Percentiles rank a stretch among this genome's conserved stretches.
These are phyloP conservation scores for Globisporangium iwayamae DNA, from an alignment of 352 stramenopile species.

Conservation along the genomic window DNA sequence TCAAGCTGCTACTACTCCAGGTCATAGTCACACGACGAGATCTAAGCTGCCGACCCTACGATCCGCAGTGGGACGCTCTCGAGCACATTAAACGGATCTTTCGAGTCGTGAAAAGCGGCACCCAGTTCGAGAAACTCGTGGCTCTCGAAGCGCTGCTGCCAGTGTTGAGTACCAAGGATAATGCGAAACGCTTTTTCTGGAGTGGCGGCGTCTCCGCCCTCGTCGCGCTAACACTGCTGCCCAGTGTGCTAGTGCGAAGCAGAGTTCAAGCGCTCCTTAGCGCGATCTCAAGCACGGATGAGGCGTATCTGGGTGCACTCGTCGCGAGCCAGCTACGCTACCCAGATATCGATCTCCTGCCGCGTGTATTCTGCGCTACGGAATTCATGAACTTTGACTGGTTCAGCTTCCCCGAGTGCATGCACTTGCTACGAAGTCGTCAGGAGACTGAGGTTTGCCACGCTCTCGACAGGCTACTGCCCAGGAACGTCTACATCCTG, in stretches of 20 bases:
- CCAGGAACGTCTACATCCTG: background rate
- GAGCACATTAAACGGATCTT: background rate
- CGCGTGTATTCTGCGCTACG: background rate
- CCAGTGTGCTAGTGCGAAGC: background rate
- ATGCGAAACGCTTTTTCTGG: background rate
- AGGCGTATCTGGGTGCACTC: background rate
- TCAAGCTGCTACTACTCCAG: background rate
- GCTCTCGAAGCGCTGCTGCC: background rate
- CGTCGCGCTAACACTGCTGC: background rate
- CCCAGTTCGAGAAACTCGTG: background rate
- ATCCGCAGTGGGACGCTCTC: background rate
- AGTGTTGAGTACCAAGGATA: background rate
- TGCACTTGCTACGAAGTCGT: background rate
- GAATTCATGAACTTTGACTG: background rate
- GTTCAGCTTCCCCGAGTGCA: background rate
- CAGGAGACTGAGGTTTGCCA: background rate
- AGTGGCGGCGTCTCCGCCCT: background rate
- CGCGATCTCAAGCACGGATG: background rate
- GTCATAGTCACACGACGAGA: background rate
- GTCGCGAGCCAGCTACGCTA: background rate
- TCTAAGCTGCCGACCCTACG: background rate
- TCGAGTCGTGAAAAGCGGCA: background rate
- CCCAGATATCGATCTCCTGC: background rate
- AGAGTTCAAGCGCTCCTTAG: background rate
- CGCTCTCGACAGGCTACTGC: background rate